Base-by-base conservation (phyloP, 257 asterid species). In the Solanum bulbocastanum region DNA sequence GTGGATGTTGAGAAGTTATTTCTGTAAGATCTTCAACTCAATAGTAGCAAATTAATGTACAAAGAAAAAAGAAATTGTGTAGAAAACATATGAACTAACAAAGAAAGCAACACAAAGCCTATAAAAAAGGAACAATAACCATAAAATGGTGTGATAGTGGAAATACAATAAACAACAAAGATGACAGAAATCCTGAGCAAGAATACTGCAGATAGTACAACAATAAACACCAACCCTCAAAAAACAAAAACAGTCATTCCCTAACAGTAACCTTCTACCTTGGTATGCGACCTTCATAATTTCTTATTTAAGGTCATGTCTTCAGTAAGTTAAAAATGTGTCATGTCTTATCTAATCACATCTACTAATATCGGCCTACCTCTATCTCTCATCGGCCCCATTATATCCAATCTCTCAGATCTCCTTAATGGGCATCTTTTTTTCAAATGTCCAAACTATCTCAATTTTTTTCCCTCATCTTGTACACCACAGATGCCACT, bases 21-120 rank as follows among this genome's bases (percentile, higher is more conserved):
- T 52, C 0, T 52, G 4, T 16, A 52, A 16, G 9, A 6, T 1
- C 0, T 0, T 52, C 8, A 52, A 5, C 8, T 52, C 4, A 0
- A 16, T 9, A 52, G 9, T 18, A 52, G 9, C 3, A 52, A 16
- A 52, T 16, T 16, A 9, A 44, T 12, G 56, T 44, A 16, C 3
- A 52, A 52, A 52, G 23, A 52, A 15, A 22, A 15, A 52, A 3
- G 16, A 52, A 52, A 52, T 2, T 0, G 10, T 52, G 62, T 52
- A 16, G 4, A 16, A 52, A 52, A 16, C 23, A 52, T 6, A 52
- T 5, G 10, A 0, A 52, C 62, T 16, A 52, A 16, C 62, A 6
- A 52, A 6, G 23, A 18, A 52, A 52, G 0, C 20, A 46, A 14
- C 20, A 14, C 16, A 16, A 44, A 44, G 3, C 23, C 3, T 52